Base-by-base conservation (phyloP, 148 eudicot genomes). In the Heliosperma pusillum region DNA sequence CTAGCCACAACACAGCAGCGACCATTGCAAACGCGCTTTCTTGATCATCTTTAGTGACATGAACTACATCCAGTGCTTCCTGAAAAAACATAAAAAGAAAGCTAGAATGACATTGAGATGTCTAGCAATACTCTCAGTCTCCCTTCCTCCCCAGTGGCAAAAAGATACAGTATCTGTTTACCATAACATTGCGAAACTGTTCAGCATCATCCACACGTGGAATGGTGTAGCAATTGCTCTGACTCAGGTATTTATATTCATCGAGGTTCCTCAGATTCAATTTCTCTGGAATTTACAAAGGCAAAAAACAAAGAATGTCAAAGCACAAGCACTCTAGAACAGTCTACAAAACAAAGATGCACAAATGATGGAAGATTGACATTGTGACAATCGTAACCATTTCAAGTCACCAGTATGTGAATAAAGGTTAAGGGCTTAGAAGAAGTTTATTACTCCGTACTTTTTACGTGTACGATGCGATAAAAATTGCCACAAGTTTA, bases 31-130 rank as follows among this genome's bases (percentile, higher is more conserved):
- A 92, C 45, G 91, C 88, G 74, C 84, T 92, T 69, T 89, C 92
- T 80, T 94, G 97, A 77, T 92, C 96, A 66, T 86, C 93, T 84
- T 92, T 88, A 74, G 86, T 86, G 25, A 92, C 90, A 84, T 95
- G 99, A 86, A 95, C 99, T 82, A 89, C 82, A 81, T 90, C 89
- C 76, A 95, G 79, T 50, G 99, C 99, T 85, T 92, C 99, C 97
- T 92, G 86, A 75, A 68, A 78, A 56, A 19, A 26, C 25, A 47
- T 30, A 63, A 62, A 33, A 77, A 9, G 66, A 55, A 40, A 58
- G 20, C 2, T 21, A 56, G 66, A 42, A 45, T 11, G 36, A 74
- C 27, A 26, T 74, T 42, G 24, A 62, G 5, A 10, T 25, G 17
- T 45, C 47, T 52, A 45, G 64, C 52, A 60, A 29, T 20, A 21